phyloP scores from a whole-genome alignment of 495 filamentous ascomycete species.

The Aspergillus kassunensis region DNA sequence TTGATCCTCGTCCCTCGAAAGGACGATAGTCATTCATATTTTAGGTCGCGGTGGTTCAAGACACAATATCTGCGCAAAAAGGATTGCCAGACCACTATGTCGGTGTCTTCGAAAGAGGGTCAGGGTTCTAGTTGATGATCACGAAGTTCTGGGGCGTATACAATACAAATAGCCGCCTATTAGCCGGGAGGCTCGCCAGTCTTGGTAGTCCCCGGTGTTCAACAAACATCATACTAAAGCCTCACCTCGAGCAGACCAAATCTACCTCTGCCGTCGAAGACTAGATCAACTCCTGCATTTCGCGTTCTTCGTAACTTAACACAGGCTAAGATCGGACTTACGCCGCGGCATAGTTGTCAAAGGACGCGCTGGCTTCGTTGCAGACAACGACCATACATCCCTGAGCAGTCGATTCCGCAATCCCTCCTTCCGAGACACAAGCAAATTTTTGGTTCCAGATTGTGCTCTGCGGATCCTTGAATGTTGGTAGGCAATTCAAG shows the following conservation, averaged over 20 bases:
- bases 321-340: not conserved
- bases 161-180: not conserved
- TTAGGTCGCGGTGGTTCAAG: too few relatives aligned
- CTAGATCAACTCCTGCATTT: slow-evolving; percentile 4
- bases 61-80: too few relatives aligned
- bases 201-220: not conserved
- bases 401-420: not conserved
- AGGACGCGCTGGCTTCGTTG: slow-evolving; percentile 1
- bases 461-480: slow-evolving; percentile 1
- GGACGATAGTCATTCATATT: too few relatives aligned
- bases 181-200: not conserved
- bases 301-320: slow-evolving; percentile 2
- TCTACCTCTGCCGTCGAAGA: not conserved
- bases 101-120: too few relatives aligned
- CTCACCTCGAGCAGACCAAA: not conserved
- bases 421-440: slow-evolving; percentile 8
- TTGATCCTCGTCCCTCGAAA: too few relatives aligned
- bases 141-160: slow-evolving; percentile 4
- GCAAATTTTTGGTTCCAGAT: slow-evolving; percentile 9
- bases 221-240: not conserved
- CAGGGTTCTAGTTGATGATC: too few relatives aligned
- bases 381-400: slow-evolving; percentile 5
- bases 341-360: not conserved
- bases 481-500: too few relatives aligned
- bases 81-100: too few relatives aligned